Evolutionary conservation across 1,139 yeast species (phyloP), one percentile per base, ranked within the genome.

Genomic region (Protomyces macrosporus): DNA sequence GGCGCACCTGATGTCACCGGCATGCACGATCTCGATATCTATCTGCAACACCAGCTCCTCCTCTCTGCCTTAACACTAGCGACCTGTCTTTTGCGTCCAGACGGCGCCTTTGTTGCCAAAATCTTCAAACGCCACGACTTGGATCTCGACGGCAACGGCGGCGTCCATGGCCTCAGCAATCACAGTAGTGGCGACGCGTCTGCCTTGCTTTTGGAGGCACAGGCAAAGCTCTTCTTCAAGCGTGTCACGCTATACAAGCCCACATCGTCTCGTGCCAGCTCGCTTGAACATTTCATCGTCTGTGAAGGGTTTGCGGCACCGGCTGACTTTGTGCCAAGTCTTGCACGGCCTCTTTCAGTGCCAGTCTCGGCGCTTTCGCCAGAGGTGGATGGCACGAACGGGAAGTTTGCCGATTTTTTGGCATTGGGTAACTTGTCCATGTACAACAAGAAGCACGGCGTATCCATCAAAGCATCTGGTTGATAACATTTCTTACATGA

Each of bases 1-100:
- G 98, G 98, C 61, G 98, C 98, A 0, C 98, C 98, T 1, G 98
- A 93, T 76, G 98, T 93, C 34, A 95, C 98, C 0, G 98, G 98
- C 0, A 76, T 93, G 63, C 98, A 95, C 73, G 98, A 95, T 75
- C 78, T 93, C 67, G 98, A 93, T 75, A 98, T 93, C 74, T 93
- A 91, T 72, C 88, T 93, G 64, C 98, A 93, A 76, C 97, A 96
- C 1, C 98, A 93, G 73, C 79, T 93, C 67, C 88, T 95, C 60
- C 78, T 90, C 68, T 86, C 97, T 48, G 98, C 98, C 0, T 78
- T 93, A 63, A 96, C 90, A 71, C 78, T 95, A 64, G 91, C 98
- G 3, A 88, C 96, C 0, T 90, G 97, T 71, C 79, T 93, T 34
- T 79, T 93, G 68, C 84, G 87, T 71, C 87, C 90, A 10, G 97